These are phyloP conservation scores for Phyllosticta citrichinensis DNA, from an alignment of 2,329 filamentous ascomycete genomes.

Conservation along the genomic window DNA sequence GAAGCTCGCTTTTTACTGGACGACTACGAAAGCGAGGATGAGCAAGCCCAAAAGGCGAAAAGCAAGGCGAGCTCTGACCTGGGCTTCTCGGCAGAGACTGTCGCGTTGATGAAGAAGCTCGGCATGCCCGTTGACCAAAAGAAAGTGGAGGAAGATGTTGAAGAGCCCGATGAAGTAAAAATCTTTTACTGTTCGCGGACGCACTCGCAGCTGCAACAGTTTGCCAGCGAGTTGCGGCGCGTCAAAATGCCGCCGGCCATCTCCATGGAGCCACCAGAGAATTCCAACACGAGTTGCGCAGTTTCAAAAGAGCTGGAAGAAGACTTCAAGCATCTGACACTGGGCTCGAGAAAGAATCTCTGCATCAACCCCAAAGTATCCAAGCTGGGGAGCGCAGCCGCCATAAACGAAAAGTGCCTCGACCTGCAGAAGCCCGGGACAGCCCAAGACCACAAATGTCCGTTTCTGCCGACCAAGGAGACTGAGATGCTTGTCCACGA, in stretches of 20 bases:
- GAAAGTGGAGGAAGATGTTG: slow-evolving; percentile 35
- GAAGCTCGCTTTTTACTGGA: slow-evolving; percentile 67
- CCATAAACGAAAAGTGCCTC: slow-evolving; percentile 87
- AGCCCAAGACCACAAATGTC: slow-evolving; percentile 57
- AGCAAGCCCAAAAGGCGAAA: slow-evolving; percentile 23
- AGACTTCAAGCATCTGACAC: slow-evolving; percentile 65
- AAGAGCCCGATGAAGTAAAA: slow-evolving; percentile 59
- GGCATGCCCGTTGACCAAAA: slow-evolving; percentile 25
- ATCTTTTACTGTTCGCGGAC: slow-evolving; percentile 90
- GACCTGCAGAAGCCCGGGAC: slow-evolving; percentile 70
- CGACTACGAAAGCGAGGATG: slow-evolving; percentile 59
- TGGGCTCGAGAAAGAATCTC: slow-evolving; percentile 76
- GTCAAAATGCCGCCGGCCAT: slow-evolving; percentile 69
- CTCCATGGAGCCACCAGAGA: slow-evolving; percentile 30
- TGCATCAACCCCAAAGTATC: slow-evolving; percentile 84
- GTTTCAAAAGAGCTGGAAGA: slow-evolving; percentile 36
- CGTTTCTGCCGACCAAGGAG: slow-evolving; percentile 69
- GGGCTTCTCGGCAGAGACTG: slow-evolving; percentile 63
- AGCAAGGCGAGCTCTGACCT: slow-evolving; percentile 20
- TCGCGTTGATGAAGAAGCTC: slow-evolving; percentile 58
- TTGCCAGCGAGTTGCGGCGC: slow-evolving; percentile 70
- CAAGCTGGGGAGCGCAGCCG: slow-evolving; percentile 57
- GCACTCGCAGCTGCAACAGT: slow-evolving; percentile 84
- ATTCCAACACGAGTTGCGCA: background rate
- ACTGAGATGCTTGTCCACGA: slow-evolving; percentile 61